Evolutionary conservation across 352 stramenopile species (phyloP).

Genomic region (Paralagenidium karlingii): DNA sequence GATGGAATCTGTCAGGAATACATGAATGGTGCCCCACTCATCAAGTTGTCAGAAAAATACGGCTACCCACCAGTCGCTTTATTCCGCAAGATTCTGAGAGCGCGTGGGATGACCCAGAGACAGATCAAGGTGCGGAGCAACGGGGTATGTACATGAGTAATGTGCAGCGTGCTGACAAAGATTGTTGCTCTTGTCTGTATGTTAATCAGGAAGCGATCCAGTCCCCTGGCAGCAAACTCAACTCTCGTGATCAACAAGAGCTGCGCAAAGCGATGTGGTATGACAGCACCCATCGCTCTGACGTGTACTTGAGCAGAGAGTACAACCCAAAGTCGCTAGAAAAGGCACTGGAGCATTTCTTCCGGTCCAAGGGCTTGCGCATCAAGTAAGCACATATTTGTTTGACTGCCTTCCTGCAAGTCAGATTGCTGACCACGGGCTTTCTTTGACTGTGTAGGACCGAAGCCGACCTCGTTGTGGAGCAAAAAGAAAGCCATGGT

Average conservation of each 20-base stretch:
- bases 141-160: no score
- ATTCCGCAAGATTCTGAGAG: slow-evolving; percentile 66
- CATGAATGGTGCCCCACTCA: slow-evolving; percentile 56
- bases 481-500: slow-evolving; percentile 51
- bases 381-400: slow-evolving; percentile 36
- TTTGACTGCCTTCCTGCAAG: neutral
- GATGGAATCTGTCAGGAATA: slow-evolving; percentile 53
- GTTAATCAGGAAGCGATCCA: slow-evolving; percentile 26
- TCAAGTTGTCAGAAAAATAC: slow-evolving; percentile 54
- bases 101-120: slow-evolving; percentile 42
- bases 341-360: slow-evolving; percentile 53
- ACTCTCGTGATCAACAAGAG: slow-evolving; percentile 59
- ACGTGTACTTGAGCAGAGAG: slow-evolving; percentile 51
- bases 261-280: slow-evolving; percentile 57
- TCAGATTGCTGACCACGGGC: neutral
- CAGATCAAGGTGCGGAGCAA: slow-evolving; percentile 36
- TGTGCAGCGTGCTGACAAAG: neutral
- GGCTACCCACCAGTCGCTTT: slow-evolving; percentile 78
- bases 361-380: slow-evolving; percentile 58
- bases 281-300: slow-evolving; percentile 77
- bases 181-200: slow-evolving; percentile 7
- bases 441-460: slow-evolving; percentile 22
- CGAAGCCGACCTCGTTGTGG: slow-evolving; percentile 46
- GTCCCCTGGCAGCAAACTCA: slow-evolving; percentile 28
- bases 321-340: slow-evolving; percentile 72